Evolutionary conservation across 2,329 filamentous ascomycete genomes (phyloP), one percentile per base, ranked within the genome.

Genomic region (Hypoxylon sp.): DNA sequence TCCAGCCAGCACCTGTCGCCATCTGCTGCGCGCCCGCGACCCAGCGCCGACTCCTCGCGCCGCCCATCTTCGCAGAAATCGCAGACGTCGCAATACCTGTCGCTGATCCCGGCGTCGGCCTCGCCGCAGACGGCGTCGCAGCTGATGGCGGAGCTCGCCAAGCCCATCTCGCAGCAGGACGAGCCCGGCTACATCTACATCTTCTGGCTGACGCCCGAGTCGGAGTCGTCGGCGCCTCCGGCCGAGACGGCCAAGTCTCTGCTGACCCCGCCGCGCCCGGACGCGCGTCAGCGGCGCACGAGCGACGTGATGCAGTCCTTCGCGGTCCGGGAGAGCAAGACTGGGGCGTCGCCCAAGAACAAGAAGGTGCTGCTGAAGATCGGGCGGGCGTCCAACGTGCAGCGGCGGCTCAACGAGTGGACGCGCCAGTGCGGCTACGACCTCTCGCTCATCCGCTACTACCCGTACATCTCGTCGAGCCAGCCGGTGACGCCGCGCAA

Each of bases 121-220:
- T 82, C 88, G 2, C 87, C 90, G 1, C 79, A 88, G 65, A 89
- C 86, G 0, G 81, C 90, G 0, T 88, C 91, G 0, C 77, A 81
- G 4, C 81, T 98, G 3, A 82, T 94, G 58, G 80, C 88, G 2
- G 93, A 98, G 73, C 81, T 98, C 8, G 85, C 81, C 75, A 72
- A 95, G 83, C 79, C 92, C 1, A 84, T 93, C 41, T 92, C 91
- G 0, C 79, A 85, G 18, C 78, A 82, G 50, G 91, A 95, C 64
- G 91, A 96, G 66, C 80, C 89, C 10, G 95, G 95, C 31, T 99
- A 95, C 77, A 98, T 99, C 66, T 99, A 99, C 81, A 96, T 99
- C 75, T 99, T 98, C 81, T 97, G 94, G 92, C 82, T 97, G 18
- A 97, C 92, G 0, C 87, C 92, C 26, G 80, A 83, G 29, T 82